Base-by-base conservation (phyloP, 2,329 filamentous ascomycete genomes). In the Diaporthe sp. region DNA sequence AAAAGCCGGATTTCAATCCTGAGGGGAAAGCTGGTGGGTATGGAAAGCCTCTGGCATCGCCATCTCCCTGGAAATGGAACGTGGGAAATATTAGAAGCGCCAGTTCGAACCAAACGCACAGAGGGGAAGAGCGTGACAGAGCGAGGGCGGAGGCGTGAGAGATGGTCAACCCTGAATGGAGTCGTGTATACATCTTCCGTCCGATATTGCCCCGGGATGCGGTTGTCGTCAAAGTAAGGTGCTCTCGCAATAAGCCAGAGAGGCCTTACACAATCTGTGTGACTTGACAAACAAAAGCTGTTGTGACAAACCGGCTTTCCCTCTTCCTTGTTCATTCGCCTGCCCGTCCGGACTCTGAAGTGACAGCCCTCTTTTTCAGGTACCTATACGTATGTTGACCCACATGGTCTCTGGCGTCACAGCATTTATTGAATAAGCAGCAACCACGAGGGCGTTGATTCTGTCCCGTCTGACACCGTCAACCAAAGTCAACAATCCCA, bases 371-470 rank as follows among this genome's bases (percentile, higher is more conserved):
- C 46, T 28, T 70, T 55, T 70, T 22, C 62, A 51, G 62, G 62
- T 68, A 51, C 44, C 13, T 51, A 37, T 39, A 37, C 34, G 17
- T 28, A 65, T 65, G 25, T 49, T 34, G 19, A 67, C 65, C 49
- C 49, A 68, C 65, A 55, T 22, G 3, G 7, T 28, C n/a, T 39
- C 49, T 70, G 65, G 65, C 34, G 65, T 70, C 49, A 70, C 65
- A 55, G 34, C 65, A 70, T 70, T 55, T 53, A 53, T 42, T 70
- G 31, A 53, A 28, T 22, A 53, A 70, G 49, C 65, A 70, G 49
- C 22, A 22, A 42, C 65, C 46, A 28, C 34, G 55, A 55, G 4
- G 65, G 34, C 4, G 31, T 42, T 55, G 22, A 10, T 39, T n/a
- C 34, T 31, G 46, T 70, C 49, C 22, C n/a, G 31, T 53, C 46